Percentiles rank a stretch among this genome's conserved stretches.
These are phyloP conservation scores for Serendipita vermifera DNA, from an alignment of 768 basidiomycete species.

Conservation along the genomic window DNA sequence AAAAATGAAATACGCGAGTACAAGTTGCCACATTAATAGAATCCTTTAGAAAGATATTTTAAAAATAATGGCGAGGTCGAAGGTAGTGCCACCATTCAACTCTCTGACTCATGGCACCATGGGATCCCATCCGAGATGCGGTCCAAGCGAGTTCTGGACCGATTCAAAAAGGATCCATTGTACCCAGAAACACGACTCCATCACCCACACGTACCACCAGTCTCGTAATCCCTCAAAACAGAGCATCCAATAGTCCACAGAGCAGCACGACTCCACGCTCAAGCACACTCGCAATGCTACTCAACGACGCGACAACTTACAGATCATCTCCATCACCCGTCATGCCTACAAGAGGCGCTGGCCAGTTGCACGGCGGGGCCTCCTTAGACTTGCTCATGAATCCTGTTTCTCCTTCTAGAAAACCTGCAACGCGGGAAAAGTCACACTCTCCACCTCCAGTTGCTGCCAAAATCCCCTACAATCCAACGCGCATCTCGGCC, in stretches of 20 bases:
- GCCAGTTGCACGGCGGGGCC: background rate
- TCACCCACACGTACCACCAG: background rate
- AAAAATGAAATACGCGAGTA: constrained; percentile 26
- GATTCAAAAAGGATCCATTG: background rate
- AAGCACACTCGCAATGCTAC: background rate
- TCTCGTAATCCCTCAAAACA: background rate
- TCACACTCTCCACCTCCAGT: constrained; percentile 20
- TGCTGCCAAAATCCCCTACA: constrained; percentile 42
- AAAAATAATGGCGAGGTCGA: background rate
- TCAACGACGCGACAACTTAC: constrained; percentile 4
- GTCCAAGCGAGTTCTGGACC: background rate
- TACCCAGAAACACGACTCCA: no score
- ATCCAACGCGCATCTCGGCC: constrained; percentile 50
- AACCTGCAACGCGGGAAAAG: background rate
- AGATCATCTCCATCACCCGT: constrained; percentile 9
- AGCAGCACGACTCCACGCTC: constrained; percentile 5
- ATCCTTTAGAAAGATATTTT: background rate
- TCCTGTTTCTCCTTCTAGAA: constrained; percentile 1
- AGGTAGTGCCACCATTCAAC: background rate
- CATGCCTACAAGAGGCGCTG: no score
- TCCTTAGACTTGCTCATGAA: constrained; percentile 5
- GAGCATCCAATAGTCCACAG: background rate
- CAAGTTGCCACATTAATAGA: constrained; percentile 1
- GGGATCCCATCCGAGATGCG: constrained; percentile 5
- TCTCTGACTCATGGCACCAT: background rate